Conservation (phyloP, 495 filamentous ascomycete genomes). For the Aspergillus baeticus region DNA sequence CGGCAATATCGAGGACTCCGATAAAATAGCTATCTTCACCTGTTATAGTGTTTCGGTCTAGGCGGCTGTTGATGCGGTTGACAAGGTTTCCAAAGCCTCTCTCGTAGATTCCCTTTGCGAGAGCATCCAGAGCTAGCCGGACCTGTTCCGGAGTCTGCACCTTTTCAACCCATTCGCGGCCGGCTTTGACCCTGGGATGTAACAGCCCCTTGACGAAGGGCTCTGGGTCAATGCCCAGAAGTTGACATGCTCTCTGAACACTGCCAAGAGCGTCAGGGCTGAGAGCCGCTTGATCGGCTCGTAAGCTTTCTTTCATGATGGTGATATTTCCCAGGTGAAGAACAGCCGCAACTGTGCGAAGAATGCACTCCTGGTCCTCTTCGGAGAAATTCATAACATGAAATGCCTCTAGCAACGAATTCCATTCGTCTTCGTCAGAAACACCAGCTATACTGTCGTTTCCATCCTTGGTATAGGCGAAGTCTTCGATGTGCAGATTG, state of each 20-base stretch:
- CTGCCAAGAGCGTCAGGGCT: constrained; percentile 67
- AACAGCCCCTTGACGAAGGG: constrained; percentile 84
- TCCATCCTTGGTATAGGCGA: constrained; percentile 85
- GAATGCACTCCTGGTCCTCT: constrained; percentile 76
- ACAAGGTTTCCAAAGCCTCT: constrained; percentile 93
- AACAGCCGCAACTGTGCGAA: constrained; percentile 86
- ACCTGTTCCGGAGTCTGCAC: constrained; percentile 97
- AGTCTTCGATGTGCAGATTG: constrained; percentile 74
- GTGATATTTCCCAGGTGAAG: constrained; percentile 91
- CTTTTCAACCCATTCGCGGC: constrained; percentile 97
- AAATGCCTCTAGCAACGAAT: constrained; percentile 86
- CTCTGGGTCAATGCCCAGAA: constrained; percentile 81
- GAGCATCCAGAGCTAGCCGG: constrained; percentile 80
- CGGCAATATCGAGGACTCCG: constrained; percentile 97
- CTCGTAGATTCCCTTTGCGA: constrained; percentile 97
- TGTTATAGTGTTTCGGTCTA: constrained; percentile 75
- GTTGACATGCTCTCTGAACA: constrained; percentile 72
- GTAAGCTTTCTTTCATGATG: constrained; percentile 83
- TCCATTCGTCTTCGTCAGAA: constrained; percentile 90
- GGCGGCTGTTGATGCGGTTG: constrained; percentile 82
- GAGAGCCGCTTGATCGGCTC: constrained; percentile 86
- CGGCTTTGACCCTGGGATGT: constrained; percentile 91
- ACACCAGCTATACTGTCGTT: constrained; percentile 90
- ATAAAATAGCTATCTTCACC: constrained; percentile 92
- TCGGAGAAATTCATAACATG: constrained; percentile 91